Base-by-base conservation (phyloP, 2,329 filamentous ascomycete genomes). In the Ascochyta rabiei region DNA sequence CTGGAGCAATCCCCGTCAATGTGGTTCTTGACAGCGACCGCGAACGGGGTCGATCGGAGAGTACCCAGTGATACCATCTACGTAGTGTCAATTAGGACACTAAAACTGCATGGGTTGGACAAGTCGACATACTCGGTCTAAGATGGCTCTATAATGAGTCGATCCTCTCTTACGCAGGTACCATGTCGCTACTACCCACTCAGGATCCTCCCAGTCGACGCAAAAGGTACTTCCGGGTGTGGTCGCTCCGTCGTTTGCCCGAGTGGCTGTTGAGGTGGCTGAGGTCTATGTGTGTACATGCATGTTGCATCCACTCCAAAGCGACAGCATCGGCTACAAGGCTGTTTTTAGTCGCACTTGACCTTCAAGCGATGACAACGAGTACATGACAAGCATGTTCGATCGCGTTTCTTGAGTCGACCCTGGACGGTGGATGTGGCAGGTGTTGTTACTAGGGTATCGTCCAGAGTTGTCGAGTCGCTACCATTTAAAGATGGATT, bases 361-460 rank as follows among this genome's bases (percentile, higher is more conserved):
- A 68, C 53, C 23, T 67, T 68, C 1, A 67, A 49, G 2, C 59
- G 64, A 53, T 67, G 66, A 21, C 63, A 68, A 18, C 66, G 51
- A 15, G 30, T 59, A 35, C 66, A 68, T 13, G 63, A 67, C 10
- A 67, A 37, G 34, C 57, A 57, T 15, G 57, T 53, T 40, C 65
- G 59, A 40, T 58, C 53, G 4, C 62, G 48, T 44, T 51, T 63
- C 41, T 53, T 57, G 26, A 56, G 39, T 19, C 35, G 28, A 30
- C 28, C 31, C 8, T 21, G 18, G 10, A 8, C 24, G 3, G 18
- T 6, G 13, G 30, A 28, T 8, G 38, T 41, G 4, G 45, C 15
- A 21, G 43, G 23, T 39, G 47, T 39, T 2, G 34, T 19, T 16
- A 39, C 51, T 19, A 48, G 40, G 4, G 21, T 44, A n/a, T 23